These are phyloP conservation scores for Ceratobasidium sp. DNA, from an alignment of 1,284 basidiomycete species.

Conservation along the genomic window DNA sequence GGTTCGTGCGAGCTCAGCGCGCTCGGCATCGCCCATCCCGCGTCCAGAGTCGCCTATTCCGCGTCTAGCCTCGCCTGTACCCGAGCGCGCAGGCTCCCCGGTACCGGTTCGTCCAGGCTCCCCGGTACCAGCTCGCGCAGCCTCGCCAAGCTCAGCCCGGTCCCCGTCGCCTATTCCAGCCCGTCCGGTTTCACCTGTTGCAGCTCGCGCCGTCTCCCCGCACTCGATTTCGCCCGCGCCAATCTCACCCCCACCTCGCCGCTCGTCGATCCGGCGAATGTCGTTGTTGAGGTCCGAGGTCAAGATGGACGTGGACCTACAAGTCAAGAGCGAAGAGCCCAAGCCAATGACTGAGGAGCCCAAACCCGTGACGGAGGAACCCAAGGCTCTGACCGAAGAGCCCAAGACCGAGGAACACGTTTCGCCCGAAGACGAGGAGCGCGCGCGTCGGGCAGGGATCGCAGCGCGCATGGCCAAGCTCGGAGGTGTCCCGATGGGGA, in stretches of 20 bases:
- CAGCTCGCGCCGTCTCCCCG: conserved; percentile 30
- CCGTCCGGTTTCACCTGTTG: conserved; percentile 33
- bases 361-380: not conserved
- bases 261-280: conserved; percentile 13
- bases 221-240: conserved; percentile 1
- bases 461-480: conserved; percentile 90
- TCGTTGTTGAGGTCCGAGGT: conserved; percentile 34
- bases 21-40: conserved; percentile 1
- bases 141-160: not conserved
- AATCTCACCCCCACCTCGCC: conserved; percentile 11
- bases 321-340: not conserved
- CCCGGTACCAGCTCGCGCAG: conserved; percentile 7
- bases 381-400: conserved; percentile 48
- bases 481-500: conserved; percentile 82
- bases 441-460: conserved; percentile 79
- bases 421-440: conserved; percentile 73
- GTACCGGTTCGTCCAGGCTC: not conserved
- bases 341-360: not conserved
- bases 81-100: not conserved
- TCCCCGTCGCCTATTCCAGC: conserved; percentile 18
- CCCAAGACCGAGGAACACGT: conserved; percentile 62
- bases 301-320: not conserved
- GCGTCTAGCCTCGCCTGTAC: conserved; percentile 1
- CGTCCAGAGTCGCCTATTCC: not conserved
- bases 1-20: conserved; percentile 2